Conservation (phyloP, 371 early-diverging fungal genomes). For the Mortierella sp. region DNA sequence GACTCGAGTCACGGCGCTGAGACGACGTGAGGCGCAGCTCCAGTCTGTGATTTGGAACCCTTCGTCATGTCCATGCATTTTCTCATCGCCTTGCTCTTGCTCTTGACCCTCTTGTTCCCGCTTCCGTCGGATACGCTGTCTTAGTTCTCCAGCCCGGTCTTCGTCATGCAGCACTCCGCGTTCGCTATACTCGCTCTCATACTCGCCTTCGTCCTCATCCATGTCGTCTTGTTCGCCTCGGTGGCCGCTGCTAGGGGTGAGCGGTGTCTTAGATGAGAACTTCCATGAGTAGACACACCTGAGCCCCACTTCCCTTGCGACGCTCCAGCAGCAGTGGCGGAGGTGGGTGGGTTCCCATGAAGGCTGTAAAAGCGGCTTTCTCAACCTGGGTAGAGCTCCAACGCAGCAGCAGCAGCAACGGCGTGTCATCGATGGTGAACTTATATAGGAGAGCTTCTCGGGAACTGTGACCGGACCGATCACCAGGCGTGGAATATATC, state of each 20-base stretch:
- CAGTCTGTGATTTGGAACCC: background rate
- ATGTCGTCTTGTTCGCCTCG: constrained; percentile 9
- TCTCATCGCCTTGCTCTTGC: constrained; percentile 22
- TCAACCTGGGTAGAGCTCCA: constrained; percentile 43
- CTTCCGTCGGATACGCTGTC: too few relatives aligned
- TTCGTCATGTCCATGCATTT: background rate
- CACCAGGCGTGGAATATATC: background rate
- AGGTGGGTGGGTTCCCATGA: constrained; percentile 27
- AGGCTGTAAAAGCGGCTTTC: constrained; percentile 48
- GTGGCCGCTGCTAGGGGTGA: constrained; percentile 2
- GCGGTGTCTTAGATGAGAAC: constrained; percentile 1
- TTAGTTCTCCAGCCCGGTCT: constrained; percentile 31
- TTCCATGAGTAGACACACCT: background rate
- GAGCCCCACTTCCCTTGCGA: constrained; percentile 41
- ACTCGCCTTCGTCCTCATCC: constrained; percentile 17
- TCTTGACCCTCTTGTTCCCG: too few relatives aligned
- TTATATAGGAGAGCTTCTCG: constrained; percentile 14
- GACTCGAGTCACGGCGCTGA: background rate
- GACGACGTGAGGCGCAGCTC: background rate
- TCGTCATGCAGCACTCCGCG: constrained; percentile 21
- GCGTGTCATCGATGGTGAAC: constrained; percentile 23
- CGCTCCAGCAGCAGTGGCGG: constrained; percentile 25
- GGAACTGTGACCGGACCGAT: constrained; percentile 7
- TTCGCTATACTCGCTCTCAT: constrained; percentile 1
- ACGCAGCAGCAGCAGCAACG: constrained; percentile 9